A percentile compares a stretch with the other conserved stretches of the same genome.
Evolutionary conservation across 1,139 yeast genomes (phyloP).

Genomic region (Lizanozyma gosingica): DNA sequence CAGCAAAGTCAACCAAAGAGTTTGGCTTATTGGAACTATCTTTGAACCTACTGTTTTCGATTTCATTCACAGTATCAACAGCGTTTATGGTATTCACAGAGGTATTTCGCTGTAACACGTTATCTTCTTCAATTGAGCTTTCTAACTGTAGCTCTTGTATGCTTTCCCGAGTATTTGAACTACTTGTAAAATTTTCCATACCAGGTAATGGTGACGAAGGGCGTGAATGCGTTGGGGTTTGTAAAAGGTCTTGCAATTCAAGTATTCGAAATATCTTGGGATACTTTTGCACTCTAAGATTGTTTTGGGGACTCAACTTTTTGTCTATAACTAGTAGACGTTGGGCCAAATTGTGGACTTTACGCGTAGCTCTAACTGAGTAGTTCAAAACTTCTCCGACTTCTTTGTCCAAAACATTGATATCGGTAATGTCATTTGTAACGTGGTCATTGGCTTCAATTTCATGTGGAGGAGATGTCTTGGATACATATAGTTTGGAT

Average conservation of each 20-base stretch:
- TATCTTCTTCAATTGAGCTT: neutral
- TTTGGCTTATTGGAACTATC: neutral
- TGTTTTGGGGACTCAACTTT: neutral
- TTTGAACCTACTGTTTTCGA: neutral
- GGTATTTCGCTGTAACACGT: neutral
- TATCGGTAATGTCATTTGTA: neutral
- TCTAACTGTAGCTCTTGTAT: neutral
- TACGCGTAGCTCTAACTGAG: constrained; percentile 4
- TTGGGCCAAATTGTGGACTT: neutral
- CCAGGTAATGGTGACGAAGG: neutral
- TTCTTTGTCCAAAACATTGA: neutral
- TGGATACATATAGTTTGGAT: neutral
- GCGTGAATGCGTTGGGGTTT: neutral
- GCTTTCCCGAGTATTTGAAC: neutral
- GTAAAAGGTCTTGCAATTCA: neutral
- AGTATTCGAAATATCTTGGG: neutral
- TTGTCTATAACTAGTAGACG: neutral
- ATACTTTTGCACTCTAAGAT: neutral
- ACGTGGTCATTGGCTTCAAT: neutral
- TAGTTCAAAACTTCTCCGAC: constrained; percentile 2
- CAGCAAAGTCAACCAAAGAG: no score
- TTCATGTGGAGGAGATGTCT: neutral
- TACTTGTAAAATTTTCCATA: neutral
- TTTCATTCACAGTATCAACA: neutral
- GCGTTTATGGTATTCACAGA: neutral